Evolutionary conservation across 2,329 filamentous ascomycete species (phyloP).

Genomic region (Taxawa tesnikishii): DNA sequence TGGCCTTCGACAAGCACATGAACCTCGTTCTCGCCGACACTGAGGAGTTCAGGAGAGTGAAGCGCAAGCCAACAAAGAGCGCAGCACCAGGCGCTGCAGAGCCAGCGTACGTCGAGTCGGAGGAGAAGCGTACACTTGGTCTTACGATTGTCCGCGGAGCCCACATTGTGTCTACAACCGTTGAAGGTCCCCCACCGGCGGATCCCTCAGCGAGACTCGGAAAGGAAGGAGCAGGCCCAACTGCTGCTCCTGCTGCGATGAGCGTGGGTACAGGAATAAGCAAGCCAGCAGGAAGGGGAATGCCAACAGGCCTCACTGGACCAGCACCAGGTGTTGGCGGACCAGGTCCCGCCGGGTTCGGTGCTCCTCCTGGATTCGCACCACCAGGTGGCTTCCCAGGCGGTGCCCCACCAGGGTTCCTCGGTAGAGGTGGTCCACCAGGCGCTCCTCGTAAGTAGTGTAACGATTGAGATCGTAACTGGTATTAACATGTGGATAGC

Average conservation of each 20-base stretch:
- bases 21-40: constrained; percentile 97
- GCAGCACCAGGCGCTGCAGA: constrained; percentile 51
- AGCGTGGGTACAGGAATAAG: constrained; percentile 80
- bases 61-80: constrained; percentile 68
- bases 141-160: constrained; percentile 90
- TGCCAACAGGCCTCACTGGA: constrained; percentile 65
- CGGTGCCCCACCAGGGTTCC: constrained; percentile 19
- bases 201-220: constrained; percentile 86
- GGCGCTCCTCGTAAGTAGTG: constrained; percentile 17
- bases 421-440: constrained; percentile 23
- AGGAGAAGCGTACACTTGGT: constrained; percentile 96
- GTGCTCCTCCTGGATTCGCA: constrained; percentile 29
- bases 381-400: constrained; percentile 41
- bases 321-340: constrained; percentile 81
- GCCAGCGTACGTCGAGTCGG: constrained; percentile 63
- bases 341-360: constrained; percentile 52
- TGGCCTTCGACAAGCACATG: constrained; percentile 99
- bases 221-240: constrained; percentile 47
- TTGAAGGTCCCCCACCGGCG: constrained; percentile 89
- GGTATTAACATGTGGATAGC: constrained; percentile 12
- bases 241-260: constrained; percentile 52
- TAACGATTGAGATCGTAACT: constrained; percentile 1
- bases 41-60: constrained; percentile 89
- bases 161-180: constrained; percentile 86
- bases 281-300: constrained; percentile 78